Conservation (phyloP, 2,329 filamentous ascomycete species). For the Epichloe bromicola region DNA sequence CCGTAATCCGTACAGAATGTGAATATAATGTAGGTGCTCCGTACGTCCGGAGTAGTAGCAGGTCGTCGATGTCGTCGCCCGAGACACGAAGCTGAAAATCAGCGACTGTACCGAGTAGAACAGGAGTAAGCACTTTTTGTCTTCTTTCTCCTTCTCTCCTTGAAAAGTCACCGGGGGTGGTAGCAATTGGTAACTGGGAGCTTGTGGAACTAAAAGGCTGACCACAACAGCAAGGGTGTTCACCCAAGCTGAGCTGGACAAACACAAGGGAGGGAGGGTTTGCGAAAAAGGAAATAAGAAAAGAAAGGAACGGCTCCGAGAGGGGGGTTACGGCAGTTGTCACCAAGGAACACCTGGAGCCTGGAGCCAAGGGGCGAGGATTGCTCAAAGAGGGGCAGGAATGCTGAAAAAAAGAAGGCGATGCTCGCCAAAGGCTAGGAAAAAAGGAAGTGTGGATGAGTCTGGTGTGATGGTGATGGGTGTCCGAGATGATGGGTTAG, state of each 20-base stretch:
- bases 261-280: background rate
- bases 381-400: background rate
- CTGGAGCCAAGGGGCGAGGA: background rate
- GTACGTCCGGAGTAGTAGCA: background rate
- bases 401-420: background rate
- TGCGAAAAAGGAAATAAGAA: background rate
- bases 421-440: background rate
- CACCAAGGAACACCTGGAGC: background rate
- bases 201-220: background rate
- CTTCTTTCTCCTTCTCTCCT: background rate
- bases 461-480: background rate
- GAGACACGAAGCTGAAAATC: slow-evolving; percentile 5
- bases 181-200: background rate
- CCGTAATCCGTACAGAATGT: background rate
- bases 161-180: background rate
- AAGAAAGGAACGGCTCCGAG: background rate
- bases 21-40: background rate
- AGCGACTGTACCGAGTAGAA: background rate
- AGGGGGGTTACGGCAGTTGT: background rate
- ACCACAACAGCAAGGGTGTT: background rate
- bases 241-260: slow-evolving; percentile 1
- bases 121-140: background rate
- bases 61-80: slow-evolving; percentile 2
- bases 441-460: too few species aligned
- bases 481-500: background rate